These are phyloP conservation scores for Alnus rubra DNA, from an alignment of 306 rosid genomes.

Conservation along the genomic window DNA sequence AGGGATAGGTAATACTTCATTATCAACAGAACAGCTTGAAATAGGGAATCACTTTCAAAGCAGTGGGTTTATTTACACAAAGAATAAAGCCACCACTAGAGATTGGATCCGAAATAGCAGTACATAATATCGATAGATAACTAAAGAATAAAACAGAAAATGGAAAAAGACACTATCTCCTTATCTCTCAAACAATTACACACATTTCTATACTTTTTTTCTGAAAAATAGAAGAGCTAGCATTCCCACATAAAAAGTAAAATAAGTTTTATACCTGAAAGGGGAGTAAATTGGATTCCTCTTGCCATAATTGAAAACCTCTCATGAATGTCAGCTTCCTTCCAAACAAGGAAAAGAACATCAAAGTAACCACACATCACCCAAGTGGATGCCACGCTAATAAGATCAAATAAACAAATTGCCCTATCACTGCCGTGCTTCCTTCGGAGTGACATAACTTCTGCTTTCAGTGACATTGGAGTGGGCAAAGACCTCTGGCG, in stretches of 20 bases:
- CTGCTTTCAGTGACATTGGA: slow-evolving; percentile 71
- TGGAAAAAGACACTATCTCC: slow-evolving; percentile 37
- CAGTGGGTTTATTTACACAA: slow-evolving; percentile 43
- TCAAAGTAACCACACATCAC: slow-evolving; percentile 38
- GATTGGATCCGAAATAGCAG: slow-evolving; percentile 34
- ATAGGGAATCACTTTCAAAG: not conserved
- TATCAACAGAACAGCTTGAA: not conserved
- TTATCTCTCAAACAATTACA: slow-evolving; percentile 57
- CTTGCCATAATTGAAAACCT: slow-evolving; percentile 31
- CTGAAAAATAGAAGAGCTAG: slow-evolving; percentile 37
- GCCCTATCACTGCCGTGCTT: slow-evolving; percentile 46
- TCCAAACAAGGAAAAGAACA: slow-evolving; percentile 20
- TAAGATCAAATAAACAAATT: slow-evolving; percentile 33
- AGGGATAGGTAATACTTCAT: not conserved
- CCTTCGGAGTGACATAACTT: slow-evolving; percentile 55
- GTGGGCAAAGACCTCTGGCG: slow-evolving; percentile 59
- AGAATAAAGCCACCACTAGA: slow-evolving; percentile 48
- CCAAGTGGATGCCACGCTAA: slow-evolving; percentile 22
- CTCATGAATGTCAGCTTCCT: slow-evolving; percentile 28
- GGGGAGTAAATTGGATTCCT: slow-evolving; percentile 33
- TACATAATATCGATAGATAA: slow-evolving; percentile 20
- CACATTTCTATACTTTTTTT: slow-evolving; percentile 40
- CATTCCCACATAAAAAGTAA: slow-evolving; percentile 29
- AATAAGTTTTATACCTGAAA: slow-evolving; percentile 29
- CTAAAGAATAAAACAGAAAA: slow-evolving; percentile 4